Conservation (phyloP, 495 filamentous ascomycete species). For the Neurospora sp. region DNA sequence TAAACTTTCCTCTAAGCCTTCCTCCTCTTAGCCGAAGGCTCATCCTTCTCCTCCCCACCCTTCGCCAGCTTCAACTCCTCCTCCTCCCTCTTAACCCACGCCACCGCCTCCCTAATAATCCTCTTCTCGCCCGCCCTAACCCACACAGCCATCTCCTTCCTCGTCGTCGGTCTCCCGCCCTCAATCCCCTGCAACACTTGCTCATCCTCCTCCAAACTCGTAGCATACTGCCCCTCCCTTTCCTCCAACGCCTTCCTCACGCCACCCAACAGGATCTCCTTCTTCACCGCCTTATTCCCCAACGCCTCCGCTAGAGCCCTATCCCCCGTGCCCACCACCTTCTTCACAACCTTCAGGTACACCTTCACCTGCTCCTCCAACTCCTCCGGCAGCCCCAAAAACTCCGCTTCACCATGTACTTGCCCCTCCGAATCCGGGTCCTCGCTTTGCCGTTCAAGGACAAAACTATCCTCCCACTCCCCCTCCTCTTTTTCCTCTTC, state of each 20-base stretch:
- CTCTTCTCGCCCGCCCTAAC: constrained; percentile 76
- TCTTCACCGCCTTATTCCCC: constrained; percentile 28
- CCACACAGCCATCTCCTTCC: constrained; percentile 54
- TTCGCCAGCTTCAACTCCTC: constrained; percentile 1
- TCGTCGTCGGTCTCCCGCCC: constrained; percentile 26
- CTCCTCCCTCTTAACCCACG: constrained; percentile 9
- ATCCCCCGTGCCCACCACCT: constrained; percentile 16
- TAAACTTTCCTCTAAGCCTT: constrained; percentile 3
- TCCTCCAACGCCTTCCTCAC: constrained; percentile 33
- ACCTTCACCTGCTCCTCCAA: constrained; percentile 26
- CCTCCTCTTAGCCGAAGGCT: constrained; percentile 12
- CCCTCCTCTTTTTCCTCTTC: constrained; percentile 18
- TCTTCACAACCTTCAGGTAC: constrained; percentile 32
- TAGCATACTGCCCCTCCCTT: constrained; percentile 46
- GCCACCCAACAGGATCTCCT: constrained; percentile 26
- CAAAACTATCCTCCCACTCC: constrained; percentile 34
- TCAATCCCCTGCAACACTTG: constrained; percentile 31
- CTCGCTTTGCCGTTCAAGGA: constrained; percentile 31
- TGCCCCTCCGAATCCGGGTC: constrained; percentile 28
- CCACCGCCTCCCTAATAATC: constrained; percentile 42
- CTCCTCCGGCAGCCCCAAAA: constrained; percentile 28
- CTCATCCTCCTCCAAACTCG: constrained; percentile 53
- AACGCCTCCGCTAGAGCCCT: constrained; percentile 13
- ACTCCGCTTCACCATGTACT: constrained; percentile 16
- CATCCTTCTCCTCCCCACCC: constrained; percentile 3